Conservation (phyloP, 352 stramenopile genomes). For the Peronosclerospora sorghi region DNA sequence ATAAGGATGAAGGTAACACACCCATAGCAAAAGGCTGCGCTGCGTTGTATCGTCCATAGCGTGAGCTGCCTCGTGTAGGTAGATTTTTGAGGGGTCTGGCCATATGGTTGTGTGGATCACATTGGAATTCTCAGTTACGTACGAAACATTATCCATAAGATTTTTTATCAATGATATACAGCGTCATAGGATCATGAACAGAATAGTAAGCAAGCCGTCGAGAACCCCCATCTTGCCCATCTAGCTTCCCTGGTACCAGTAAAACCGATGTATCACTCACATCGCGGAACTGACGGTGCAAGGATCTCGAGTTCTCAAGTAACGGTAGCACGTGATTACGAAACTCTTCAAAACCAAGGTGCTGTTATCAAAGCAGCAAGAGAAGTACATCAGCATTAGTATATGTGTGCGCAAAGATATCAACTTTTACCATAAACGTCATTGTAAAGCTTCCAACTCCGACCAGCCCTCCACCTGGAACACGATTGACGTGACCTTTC, state of each 20-base stretch:
- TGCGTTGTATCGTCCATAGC: constrained; percentile 63
- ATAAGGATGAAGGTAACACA: constrained; percentile 15
- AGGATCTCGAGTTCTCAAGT: constrained; percentile 36
- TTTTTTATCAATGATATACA: constrained; percentile 17
- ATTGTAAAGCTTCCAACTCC: constrained; percentile 50
- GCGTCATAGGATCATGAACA: constrained; percentile 50
- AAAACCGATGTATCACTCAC: constrained; percentile 51
- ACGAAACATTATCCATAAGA: too few relatives aligned
- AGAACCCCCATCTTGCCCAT: constrained; percentile 14
- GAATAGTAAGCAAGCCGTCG: constrained; percentile 41
- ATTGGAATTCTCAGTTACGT: too few relatives aligned
- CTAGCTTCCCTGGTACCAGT: constrained; percentile 54
- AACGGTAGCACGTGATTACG: constrained; percentile 50
- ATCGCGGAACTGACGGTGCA: constrained; percentile 44
- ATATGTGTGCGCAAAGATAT: not conserved
- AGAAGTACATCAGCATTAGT: not conserved
- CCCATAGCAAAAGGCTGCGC: constrained; percentile 66
- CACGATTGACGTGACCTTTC: constrained; percentile 54
- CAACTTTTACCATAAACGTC: constrained; percentile 39
- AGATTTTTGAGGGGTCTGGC: too few relatives aligned
- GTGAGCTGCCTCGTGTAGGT: too few relatives aligned
- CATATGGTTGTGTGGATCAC: too few relatives aligned
- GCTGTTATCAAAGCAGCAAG: constrained; percentile 18
- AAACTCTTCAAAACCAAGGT: constrained; percentile 68
- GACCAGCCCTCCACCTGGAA: constrained; percentile 56